Evolutionary conservation across 257 asterid genomes (phyloP), one percentile per base, ranked within the genome.

Genomic region (Nicotiana tabacum): DNA sequence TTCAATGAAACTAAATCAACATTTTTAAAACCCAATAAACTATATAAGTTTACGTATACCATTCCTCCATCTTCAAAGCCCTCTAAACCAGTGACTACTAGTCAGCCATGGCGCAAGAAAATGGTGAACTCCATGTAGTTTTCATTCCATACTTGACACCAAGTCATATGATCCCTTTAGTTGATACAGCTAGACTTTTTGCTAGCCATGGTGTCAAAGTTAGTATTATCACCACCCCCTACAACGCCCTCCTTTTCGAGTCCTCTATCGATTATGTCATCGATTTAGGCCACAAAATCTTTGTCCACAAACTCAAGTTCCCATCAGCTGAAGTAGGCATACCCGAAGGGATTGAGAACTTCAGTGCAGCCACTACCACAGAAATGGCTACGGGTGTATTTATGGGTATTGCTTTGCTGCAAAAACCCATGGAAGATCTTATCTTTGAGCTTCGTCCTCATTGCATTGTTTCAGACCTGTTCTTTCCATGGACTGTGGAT

Each of bases 401-500:
- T 33, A 15, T n/a, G 17, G 88, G 83, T n/a, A 9, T 78, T 8
- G 35, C 62, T 5, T 43, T 78, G 12, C 89, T 88, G 5, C 85
- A 82, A 29, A 27, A 84, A 48, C 78, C 82, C 0, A 61, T 85
- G 76, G 82, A 74, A 72, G 33, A 77, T 9, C 67, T 80, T 15
- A 81, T 82, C 2, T 0, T 18, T 27, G 81, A 65, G 21, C 48
- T 81, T 2, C 69, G 33, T 9, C 90, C 88, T 10, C 72, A 83
- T 62, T 83, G 87, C 32, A 82, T 88, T 24, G 67, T 85, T 27
- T 83, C 87, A 2, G 90, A 88, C 66, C 17, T 84, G 83, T 66
- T 85, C 43, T 80, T 77, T 30, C 88, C 85, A 2, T 88, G 90
- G 90, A 86, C 88, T 5, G 81, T 77, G 33, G 87, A 85, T 55